Percentiles rank a stretch among this genome's conserved stretches.
Evolutionary conservation across 257 asterid species (phyloP).

Genomic region (Capsicum baccatum): DNA sequence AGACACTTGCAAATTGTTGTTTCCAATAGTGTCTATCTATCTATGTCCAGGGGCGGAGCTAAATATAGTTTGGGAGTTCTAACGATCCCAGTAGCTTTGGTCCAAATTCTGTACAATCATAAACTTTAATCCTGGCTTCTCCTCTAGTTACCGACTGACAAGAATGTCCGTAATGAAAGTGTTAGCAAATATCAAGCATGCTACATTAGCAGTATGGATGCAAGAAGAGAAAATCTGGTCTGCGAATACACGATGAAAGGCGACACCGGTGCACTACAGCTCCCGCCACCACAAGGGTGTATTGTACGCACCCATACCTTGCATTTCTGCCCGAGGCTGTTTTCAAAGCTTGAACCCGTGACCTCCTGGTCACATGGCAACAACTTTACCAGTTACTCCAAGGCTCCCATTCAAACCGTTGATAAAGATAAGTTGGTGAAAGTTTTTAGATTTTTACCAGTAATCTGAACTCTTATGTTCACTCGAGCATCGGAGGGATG

Average conservation of each 20-base stretch:
- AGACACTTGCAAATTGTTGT: neutral
- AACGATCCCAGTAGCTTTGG: neutral
- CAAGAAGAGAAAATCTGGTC: neutral
- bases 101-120: neutral
- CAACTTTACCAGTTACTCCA: too few relatives aligned
- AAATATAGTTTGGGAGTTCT: neutral
- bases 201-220: neutral
- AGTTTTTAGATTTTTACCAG: neutral
- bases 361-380: too few relatives aligned
- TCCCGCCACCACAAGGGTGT: too few relatives aligned
- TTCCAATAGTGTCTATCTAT: neutral
- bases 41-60: neutral
- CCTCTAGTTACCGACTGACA: neutral
- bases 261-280: too few relatives aligned
- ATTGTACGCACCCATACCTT: too few relatives aligned
- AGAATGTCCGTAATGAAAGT: neutral
- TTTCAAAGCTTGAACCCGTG: too few relatives aligned
- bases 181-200: neutral
- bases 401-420: too few relatives aligned
- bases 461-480: conserved; percentile 7
- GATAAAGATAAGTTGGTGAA: neutral
- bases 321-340: too few relatives aligned
- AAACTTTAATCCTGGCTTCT: too few relatives aligned
- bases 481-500: conserved; percentile 59
- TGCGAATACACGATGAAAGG: too few relatives aligned